Percentiles rank a stretch among this genome's conserved stretches.
Conservation (phyloP, 371 early-diverging fungal genomes). For the Mucor indicus region DNA sequence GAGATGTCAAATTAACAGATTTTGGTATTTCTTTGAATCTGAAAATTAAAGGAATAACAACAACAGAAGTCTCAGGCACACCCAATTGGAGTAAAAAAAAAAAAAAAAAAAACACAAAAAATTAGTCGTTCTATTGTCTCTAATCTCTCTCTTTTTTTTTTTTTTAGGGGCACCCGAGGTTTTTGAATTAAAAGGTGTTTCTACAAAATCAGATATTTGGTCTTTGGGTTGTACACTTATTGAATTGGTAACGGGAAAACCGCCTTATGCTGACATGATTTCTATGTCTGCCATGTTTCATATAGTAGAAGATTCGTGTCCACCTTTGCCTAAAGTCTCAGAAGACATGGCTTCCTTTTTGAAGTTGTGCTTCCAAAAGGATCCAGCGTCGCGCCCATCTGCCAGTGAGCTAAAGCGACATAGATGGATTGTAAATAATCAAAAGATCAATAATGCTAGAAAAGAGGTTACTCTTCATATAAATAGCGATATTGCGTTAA, state of each 20-base stretch:
- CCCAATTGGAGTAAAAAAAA: too few species aligned
- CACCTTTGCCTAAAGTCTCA: constrained; percentile 81
- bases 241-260: constrained; percentile 83
- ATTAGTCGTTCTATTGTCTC: too few species aligned
- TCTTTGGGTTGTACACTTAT: constrained; percentile 82
- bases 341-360: constrained; percentile 74
- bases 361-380: constrained; percentile 77
- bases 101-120: too few species aligned
- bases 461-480: too few species aligned
- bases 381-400: constrained; percentile 66
- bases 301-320: constrained; percentile 83
- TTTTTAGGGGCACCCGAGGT: constrained; percentile 94
- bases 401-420: constrained; percentile 70
- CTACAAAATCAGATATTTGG: constrained; percentile 87
- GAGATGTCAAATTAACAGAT: constrained; percentile 92
- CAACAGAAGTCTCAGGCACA: constrained; percentile 28
- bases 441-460: too few species aligned
- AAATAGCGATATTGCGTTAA: too few species aligned
- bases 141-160: too few species aligned
- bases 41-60: too few species aligned
- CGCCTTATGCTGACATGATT: constrained; percentile 77
- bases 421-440: constrained; percentile 65
- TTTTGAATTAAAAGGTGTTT: constrained; percentile 78
- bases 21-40: constrained; percentile 89
- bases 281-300: constrained; percentile 86